These are phyloP conservation scores for Epichloe scottii DNA, from an alignment of 2,329 filamentous ascomycete species.

Conservation along the genomic window DNA sequence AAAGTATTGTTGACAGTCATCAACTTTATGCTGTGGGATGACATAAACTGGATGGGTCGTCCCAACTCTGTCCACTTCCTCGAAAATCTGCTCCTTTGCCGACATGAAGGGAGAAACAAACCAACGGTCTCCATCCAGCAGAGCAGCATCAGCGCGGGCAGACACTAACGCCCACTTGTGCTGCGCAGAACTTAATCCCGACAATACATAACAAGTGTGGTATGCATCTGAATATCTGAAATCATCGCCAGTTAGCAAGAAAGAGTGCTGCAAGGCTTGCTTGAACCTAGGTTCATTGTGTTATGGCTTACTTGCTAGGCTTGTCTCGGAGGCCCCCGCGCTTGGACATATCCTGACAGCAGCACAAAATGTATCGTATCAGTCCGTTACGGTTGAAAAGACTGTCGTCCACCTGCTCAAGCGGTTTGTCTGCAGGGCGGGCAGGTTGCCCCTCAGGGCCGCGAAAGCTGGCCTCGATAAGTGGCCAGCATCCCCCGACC, in stretches of 20 bases:
- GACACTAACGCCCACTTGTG: slow-evolving; percentile 44
- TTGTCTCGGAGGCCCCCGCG: slow-evolving; percentile 85
- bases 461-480: slow-evolving; percentile 68
- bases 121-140: slow-evolving; percentile 30
- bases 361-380: slow-evolving; percentile 78
- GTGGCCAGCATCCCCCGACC: slow-evolving; percentile 89
- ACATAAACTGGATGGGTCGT: slow-evolving; percentile 76
- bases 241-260: slow-evolving; percentile 2
- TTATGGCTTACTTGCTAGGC: slow-evolving; percentile 59
- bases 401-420: slow-evolving; percentile 25
- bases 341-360: slow-evolving; percentile 62
- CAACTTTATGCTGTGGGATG: slow-evolving; percentile 59
- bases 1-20: slow-evolving; percentile 54
- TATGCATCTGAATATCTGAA: slow-evolving; percentile 69
- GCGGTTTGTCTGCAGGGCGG: slow-evolving; percentile 16
- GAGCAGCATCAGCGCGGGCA: slow-evolving; percentile 19
- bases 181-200: slow-evolving; percentile 73
- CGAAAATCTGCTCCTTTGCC: slow-evolving; percentile 49
- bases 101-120: slow-evolving; percentile 36
- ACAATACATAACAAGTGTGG: slow-evolving; percentile 84
- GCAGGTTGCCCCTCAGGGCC: slow-evolving; percentile 28
- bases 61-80: slow-evolving; percentile 55
- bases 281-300: neutral
- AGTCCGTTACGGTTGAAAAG: slow-evolving; percentile 76
- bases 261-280: neutral